These are phyloP conservation scores for Boletus rex-veris DNA, from an alignment of 768 basidiomycete species.

Conservation along the genomic window DNA sequence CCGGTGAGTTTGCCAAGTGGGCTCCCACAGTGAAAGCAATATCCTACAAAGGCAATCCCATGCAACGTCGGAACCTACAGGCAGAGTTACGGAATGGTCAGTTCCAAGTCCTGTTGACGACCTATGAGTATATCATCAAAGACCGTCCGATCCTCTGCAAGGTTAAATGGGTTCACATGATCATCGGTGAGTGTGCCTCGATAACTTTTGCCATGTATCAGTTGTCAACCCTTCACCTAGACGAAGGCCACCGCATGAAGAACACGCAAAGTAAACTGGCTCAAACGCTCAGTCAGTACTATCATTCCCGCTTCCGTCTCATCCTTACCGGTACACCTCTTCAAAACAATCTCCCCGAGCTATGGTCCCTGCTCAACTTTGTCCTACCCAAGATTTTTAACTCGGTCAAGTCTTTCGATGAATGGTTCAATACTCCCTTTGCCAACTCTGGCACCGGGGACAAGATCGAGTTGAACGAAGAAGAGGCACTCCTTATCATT, in stretches of 20 bases:
- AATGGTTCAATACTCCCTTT: slow-evolving; percentile 99
- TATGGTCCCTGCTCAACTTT: slow-evolving; percentile 95
- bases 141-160: slow-evolving; percentile 88
- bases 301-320: slow-evolving; percentile 88
- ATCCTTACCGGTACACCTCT: slow-evolving; percentile 95
- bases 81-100: slow-evolving; percentile 71
- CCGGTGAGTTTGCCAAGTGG: slow-evolving; percentile 97
- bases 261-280: slow-evolving; percentile 88
- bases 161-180: slow-evolving; percentile 96
- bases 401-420: slow-evolving; percentile 98
- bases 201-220: neutral
- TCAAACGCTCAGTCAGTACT: slow-evolving; percentile 87
- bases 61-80: slow-evolving; percentile 75
- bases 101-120: slow-evolving; percentile 91
- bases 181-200: slow-evolving; percentile 61
- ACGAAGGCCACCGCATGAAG: slow-evolving; percentile 98
- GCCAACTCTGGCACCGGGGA: slow-evolving; percentile 97
- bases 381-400: slow-evolving; percentile 95
- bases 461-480: slow-evolving; percentile 99
- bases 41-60: slow-evolving; percentile 90
- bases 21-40: slow-evolving; percentile 77
- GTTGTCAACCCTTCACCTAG: slow-evolving; percentile 33
- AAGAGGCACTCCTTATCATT: slow-evolving; percentile 97
- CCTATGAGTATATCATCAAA: slow-evolving; percentile 97
- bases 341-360: slow-evolving; percentile 94